Evolutionary conservation across 176 grass and related monocot genomes (phyloP).

Genomic region (Calamus simplicifolius): DNA sequence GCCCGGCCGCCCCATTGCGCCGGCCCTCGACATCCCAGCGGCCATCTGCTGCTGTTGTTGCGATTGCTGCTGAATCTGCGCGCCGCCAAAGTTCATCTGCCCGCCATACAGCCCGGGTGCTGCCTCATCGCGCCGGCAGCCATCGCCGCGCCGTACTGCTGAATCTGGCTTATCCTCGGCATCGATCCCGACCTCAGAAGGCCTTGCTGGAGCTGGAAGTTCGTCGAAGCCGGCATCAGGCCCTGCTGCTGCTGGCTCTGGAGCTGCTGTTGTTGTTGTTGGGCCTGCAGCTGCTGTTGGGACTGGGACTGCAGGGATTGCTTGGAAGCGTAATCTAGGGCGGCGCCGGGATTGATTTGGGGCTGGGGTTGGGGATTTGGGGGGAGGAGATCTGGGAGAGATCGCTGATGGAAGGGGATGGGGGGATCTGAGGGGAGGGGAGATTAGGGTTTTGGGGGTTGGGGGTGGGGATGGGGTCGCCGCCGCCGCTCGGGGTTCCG

Average conservation of each 20-base stretch:
- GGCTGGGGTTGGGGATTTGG: conserved; percentile 25
- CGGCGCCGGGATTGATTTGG: conserved; percentile 31
- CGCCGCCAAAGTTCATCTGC: conserved; percentile 81
- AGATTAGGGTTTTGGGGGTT: conserved; percentile 54
- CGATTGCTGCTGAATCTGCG: conserved; percentile 27
- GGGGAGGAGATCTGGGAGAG: conserved; percentile 40
- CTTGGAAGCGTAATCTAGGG: conserved; percentile 14
- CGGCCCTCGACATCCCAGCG: conserved; percentile 31
- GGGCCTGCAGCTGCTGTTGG: conserved; percentile 48
- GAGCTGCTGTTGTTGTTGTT: conserved; percentile 18
- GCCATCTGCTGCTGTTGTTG: conserved; percentile 51
- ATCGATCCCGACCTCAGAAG: conserved; percentile 19
- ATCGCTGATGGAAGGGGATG: conserved; percentile 38
- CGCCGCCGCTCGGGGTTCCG: conserved; percentile 18
- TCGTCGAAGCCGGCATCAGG: not conserved
- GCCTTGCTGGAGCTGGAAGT: conserved; percentile 8
- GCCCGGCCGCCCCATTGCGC: conserved; percentile 53
- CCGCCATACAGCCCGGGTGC: conserved; percentile 56
- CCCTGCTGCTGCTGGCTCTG: conserved; percentile 27
- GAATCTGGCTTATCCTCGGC: conserved; percentile 15
- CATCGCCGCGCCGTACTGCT: conserved; percentile 43
- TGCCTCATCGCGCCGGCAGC: conserved; percentile 23
- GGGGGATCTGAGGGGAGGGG: conserved; percentile 41
- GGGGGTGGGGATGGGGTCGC: conserved; percentile 31
- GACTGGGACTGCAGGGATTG: conserved; percentile 33